Evolutionary conservation across 192 early-diverging fungal species (phyloP).

Genomic region (Phlyctochytrium planicorne): DNA sequence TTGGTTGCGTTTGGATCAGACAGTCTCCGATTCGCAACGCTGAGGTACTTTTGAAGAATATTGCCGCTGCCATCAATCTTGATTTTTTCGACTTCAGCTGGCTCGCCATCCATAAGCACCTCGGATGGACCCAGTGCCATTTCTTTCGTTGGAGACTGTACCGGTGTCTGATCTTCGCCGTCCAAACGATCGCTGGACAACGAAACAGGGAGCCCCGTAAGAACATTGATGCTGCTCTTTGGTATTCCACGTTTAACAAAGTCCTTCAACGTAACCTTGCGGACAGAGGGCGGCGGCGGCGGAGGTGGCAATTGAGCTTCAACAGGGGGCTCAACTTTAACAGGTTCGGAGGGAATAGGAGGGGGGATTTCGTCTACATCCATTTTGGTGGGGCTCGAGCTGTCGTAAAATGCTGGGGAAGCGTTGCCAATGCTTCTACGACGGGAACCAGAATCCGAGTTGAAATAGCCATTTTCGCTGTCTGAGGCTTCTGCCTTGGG

Average conservation of each 20-base stretch:
- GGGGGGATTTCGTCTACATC: neutral
- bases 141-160: too few species aligned
- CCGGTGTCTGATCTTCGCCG: too few species aligned
- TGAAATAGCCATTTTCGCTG: neutral
- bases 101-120: too few species aligned
- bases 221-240: neutral
- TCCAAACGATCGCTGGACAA: too few species aligned
- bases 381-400: constrained; percentile 3
- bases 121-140: too few species aligned
- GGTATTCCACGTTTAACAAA: constrained; percentile 7
- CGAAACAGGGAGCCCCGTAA: too few species aligned
- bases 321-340: too few species aligned
- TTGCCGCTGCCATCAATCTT: too few species aligned
- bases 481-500: neutral
- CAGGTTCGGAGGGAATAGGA: too few species aligned
- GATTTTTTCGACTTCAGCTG: too few species aligned
- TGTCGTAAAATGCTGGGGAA: neutral
- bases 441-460: neutral
- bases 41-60: neutral
- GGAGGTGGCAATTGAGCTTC: neutral
- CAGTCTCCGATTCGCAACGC: neutral
- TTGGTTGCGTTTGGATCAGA: neutral
- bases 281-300: neutral
- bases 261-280: constrained; percentile 5
- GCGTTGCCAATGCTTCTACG: neutral